Base-by-base conservation (phyloP, 1,284 basidiomycete species). In the Mycena sp. region DNA sequence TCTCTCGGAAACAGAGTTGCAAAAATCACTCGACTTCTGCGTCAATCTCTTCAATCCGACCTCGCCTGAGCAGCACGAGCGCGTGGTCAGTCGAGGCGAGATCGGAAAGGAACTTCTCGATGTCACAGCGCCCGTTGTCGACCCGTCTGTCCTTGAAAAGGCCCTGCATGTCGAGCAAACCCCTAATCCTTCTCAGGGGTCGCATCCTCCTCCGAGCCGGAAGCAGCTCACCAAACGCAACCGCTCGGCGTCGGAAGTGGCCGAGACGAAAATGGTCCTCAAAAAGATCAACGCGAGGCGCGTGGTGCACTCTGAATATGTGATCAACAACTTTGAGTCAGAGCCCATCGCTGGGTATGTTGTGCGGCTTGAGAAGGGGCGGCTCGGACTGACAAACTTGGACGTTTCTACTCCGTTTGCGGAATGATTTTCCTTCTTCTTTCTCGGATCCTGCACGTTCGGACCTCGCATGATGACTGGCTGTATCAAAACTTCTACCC, bases 1-100 rank as follows among this genome's bases (percentile, higher is more conserved):
- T 17, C 80, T 92, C 28, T 89, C 88, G 2, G 90, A 90, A 74
- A 81, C 79, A 51, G 91, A 93, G 72, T 81, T 93, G 1, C 87
- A 91, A 68, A 83, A 79, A 54, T 85, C 86, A 6, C 78, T 88
- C 3, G 85, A 88, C 68, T 88, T 88, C 70, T 87, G 86, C 65
- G 80, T 84, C 37, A 84, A 83, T 62, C 77, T 86, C 21, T 86
- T 85, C 73, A 81, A 81, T 61, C 85, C 86, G n/a, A 86, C 83
- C 4, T 77, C 81, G 23, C 84, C 84, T 7, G 85, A 85, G 62
- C 77, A 85, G 55, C 84, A 83, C 53, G 76, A 77, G 55, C 76
- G 74, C 14, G 72, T 84, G 38, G 73, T 70, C 11, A 65, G 45
- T 21, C 67, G 70, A 29, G 67, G 67, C 14, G 70, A 67, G 43